Percentiles rank a stretch among this genome's conserved stretches.
Evolutionary conservation across 1,284 basidiomycete genomes (phyloP).

Genomic region (Meira miltonrushii): DNA sequence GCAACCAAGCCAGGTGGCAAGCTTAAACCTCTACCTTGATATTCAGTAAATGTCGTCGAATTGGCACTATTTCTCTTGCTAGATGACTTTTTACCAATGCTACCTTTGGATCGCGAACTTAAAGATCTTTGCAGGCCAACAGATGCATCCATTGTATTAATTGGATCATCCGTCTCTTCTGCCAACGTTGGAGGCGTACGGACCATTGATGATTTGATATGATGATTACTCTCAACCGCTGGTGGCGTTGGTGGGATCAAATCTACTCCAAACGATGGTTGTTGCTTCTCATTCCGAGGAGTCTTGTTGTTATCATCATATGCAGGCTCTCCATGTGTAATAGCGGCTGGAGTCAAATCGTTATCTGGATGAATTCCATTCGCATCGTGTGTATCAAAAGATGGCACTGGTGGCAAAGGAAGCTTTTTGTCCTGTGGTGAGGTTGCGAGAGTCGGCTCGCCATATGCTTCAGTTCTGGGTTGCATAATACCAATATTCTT

Average conservation of each 20-base stretch:
- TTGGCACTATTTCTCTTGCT: neutral
- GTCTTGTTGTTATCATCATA: constrained; percentile 24
- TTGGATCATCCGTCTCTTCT: neutral
- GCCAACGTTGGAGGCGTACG: neutral
- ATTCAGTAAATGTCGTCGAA: constrained; percentile 11
- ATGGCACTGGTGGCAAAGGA: constrained; percentile 32
- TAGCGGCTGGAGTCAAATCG: constrained; percentile 3
- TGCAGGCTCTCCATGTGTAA: constrained; percentile 1
- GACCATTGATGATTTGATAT: constrained; percentile 1
- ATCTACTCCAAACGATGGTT: constrained; percentile 30
- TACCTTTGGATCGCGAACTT: neutral
- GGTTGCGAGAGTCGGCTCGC: neutral
- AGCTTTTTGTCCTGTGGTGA: constrained; percentile 22
- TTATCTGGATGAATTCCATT: neutral
- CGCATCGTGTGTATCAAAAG: constrained; percentile 20
- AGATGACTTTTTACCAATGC: constrained; percentile 4
- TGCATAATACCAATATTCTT: neutral
- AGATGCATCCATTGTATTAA: neutral
- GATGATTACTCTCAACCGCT: constrained; percentile 20
- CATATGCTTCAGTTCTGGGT: neutral
- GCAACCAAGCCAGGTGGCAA: constrained; percentile 34
- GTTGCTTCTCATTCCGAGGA: constrained; percentile 20
- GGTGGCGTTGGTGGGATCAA: constrained; percentile 46
- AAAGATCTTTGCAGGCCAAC: neutral
- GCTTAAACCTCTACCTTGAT: constrained; percentile 36